A percentile compares a stretch with the other conserved stretches of the same genome.
Conservation (phyloP, 2,329 filamentous ascomycete genomes). For the Pleomassaria siparia region DNA sequence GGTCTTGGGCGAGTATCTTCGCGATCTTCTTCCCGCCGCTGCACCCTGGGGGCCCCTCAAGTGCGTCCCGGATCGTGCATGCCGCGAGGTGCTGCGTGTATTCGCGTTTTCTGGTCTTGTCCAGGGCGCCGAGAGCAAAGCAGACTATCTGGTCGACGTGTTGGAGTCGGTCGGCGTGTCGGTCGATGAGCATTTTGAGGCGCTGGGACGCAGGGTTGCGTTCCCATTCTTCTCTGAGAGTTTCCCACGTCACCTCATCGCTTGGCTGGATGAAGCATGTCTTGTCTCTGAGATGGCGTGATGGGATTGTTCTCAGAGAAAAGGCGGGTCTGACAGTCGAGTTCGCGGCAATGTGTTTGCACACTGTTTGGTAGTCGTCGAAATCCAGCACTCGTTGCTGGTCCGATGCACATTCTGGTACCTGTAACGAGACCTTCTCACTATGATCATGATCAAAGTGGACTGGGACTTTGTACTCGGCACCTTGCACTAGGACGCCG, state of each 20-base stretch:
- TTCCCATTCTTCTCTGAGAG: background rate
- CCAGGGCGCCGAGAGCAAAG: constrained; percentile 3
- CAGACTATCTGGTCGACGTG: constrained; percentile 6
- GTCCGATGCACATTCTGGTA: too few species aligned
- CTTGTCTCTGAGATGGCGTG: too few species aligned
- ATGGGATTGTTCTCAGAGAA: too few species aligned
- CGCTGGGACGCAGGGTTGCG: background rate
- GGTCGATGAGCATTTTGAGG: background rate
- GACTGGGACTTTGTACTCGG: too few species aligned
- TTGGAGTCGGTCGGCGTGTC: background rate
- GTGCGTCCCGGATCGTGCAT: background rate
- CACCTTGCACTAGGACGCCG: too few species aligned
- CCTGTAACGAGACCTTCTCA: too few species aligned
- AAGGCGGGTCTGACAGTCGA: too few species aligned
- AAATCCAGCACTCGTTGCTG: too few species aligned
- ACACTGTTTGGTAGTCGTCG: too few species aligned
- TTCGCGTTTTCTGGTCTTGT: background rate
- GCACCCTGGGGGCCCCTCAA: background rate
- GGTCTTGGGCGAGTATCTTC: constrained; percentile 5
- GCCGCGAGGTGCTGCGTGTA: constrained; percentile 6
- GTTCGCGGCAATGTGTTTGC: too few species aligned
- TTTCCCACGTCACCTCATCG: background rate
- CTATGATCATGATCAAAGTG: too few species aligned
- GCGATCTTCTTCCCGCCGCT: background rate
- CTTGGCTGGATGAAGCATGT: too few species aligned